Conservation (phyloP, 2,329 filamentous ascomycete species). For the Thelonectria olida region DNA sequence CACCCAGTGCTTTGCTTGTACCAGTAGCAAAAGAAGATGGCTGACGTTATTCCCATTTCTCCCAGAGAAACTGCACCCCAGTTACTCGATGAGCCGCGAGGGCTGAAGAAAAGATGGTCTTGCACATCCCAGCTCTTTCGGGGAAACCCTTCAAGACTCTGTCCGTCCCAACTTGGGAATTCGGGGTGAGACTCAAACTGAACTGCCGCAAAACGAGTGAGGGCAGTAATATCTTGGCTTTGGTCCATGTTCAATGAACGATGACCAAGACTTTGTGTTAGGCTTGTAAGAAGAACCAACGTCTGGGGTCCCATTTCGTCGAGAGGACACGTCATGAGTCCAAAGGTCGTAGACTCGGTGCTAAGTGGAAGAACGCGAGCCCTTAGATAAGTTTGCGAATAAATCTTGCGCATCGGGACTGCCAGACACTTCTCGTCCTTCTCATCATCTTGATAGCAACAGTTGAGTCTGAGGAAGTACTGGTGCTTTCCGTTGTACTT, state of each 20-base stretch:
- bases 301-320: background rate
- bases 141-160: background rate
- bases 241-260: background rate
- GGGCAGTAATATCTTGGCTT: background rate
- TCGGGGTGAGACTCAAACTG: background rate
- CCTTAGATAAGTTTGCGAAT: background rate
- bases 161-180: background rate
- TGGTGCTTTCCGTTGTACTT: background rate
- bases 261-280: background rate
- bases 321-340: background rate
- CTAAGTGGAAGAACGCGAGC: background rate
- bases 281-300: background rate
- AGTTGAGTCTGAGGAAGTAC: conserved; percentile 1
- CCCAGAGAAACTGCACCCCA: conserved; percentile 3
- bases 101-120: conserved; percentile 10
- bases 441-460: background rate
- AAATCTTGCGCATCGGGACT: conserved; percentile 4
- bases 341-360: background rate
- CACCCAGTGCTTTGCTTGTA: background rate
- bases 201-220: background rate
- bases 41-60: background rate
- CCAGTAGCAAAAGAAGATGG: conserved; percentile 2
- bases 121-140: conserved; percentile 10
- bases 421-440: background rate
- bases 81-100: background rate